Base-by-base conservation (phyloP, 2,329 filamentous ascomycete genomes). In the Zasmidium citrigriseum region DNA sequence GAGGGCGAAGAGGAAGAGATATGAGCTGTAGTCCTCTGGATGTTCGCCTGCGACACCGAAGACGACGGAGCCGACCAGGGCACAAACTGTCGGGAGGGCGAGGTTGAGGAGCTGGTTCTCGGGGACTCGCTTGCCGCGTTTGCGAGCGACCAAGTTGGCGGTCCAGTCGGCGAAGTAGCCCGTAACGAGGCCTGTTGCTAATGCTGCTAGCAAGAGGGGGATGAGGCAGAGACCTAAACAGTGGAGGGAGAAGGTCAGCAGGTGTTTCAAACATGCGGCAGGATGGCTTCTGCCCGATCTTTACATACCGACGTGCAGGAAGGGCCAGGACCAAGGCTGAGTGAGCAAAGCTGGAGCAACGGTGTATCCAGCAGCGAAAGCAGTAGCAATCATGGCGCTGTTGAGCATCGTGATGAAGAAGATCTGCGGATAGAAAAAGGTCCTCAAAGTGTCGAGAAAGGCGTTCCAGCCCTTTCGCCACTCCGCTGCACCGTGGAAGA, bases 371-470 rank as follows among this genome's bases (percentile, higher is more conserved):
- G 64, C 64, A 38, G 69, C 68, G 38, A 67, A 65, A 21, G 67
- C 63, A 52, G 60, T 24, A n/a, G 64, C 67, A 55, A 70, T 70
- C 66, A 70, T 69, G 23, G 63, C 66, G 25, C 62, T 66, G 60
- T 71, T 70, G 21, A 72, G 55, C 61, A 69, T 65, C 10, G 68
- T 68, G 59, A 69, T 67, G 66, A 70, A 72, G 58, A 70, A 62
- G 44, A 72, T 70, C 38, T 70, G 68, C 11, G 69, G 69, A 44
- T 69, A 72, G 54, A 70, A 63, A 52, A 70, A 70, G 4, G 69
- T 71, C 34, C 64, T 61, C 12, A 71, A 44, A 12, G 68, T 72
- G 61, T 72, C 68, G 55, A 69, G 54, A 48, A 72, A 60, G 23
- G 67, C 65, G 14, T 56, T 55, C 56, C 60, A 64, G 44, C 68